phyloP scores from a whole-genome alignment of 1,284 basidiomycete species.

The Sporisorium iseilematis-ciliati region DNA sequence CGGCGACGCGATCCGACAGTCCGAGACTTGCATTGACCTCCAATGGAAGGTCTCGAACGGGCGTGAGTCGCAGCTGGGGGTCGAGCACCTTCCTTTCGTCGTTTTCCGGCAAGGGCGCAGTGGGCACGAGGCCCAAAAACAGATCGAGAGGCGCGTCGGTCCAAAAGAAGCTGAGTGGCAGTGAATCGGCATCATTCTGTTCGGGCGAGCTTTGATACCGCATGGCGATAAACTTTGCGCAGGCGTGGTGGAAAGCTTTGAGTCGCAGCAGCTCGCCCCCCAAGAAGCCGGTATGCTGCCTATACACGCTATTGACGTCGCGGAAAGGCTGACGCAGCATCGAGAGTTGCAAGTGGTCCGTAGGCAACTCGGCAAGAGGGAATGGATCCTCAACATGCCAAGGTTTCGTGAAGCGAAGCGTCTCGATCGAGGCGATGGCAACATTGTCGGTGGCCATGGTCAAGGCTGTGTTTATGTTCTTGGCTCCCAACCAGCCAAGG shows the following conservation, averaged over 20 bases:
- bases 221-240: conserved; percentile 17
- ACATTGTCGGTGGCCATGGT: conserved; percentile 23
- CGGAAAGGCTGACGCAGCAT: conserved; percentile 35
- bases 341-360: conserved; percentile 14
- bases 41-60: conserved; percentile 23
- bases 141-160: conserved; percentile 51
- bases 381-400: conserved; percentile 28
- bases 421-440: conserved; percentile 16
- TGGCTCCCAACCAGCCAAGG: conserved; percentile 30
- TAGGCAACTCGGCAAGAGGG: conserved; percentile 21
- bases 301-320: conserved; percentile 34
- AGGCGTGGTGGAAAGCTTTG: conserved; percentile 49
- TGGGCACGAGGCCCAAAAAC: conserved; percentile 29
- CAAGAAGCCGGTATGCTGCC: conserved; percentile 51
- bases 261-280: conserved; percentile 48
- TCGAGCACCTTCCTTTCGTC: conserved; percentile 25
- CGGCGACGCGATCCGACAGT: conserved; percentile 4
- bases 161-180: conserved; percentile 56
- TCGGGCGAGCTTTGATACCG: conserved; percentile 1
- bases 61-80: conserved; percentile 15
- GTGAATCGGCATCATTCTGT: not conserved
- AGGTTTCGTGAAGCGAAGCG: conserved; percentile 17
- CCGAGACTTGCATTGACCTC: conserved; percentile 34
- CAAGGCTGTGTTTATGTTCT: conserved; percentile 15
- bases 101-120: conserved; percentile 13